A percentile compares a stretch with the other conserved stretches of the same genome.
These are phyloP conservation scores for Podosphaera fusca DNA, from an alignment of 2,329 filamentous ascomycete species.

Conservation along the genomic window DNA sequence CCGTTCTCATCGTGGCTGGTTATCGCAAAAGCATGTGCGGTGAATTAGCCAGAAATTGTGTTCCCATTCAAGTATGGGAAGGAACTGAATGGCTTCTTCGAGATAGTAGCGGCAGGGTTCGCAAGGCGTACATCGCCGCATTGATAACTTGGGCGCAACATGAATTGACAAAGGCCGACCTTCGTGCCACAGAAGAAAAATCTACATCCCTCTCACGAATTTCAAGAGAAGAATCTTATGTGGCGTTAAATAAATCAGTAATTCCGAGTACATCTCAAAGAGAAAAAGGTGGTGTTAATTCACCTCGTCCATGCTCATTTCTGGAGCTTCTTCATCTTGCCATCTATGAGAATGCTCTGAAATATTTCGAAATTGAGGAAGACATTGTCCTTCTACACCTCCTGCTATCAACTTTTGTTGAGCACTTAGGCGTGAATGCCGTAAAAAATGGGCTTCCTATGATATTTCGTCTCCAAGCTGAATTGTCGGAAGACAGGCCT, in stretches of 20 bases:
- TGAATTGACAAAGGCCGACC: constrained; percentile 48
- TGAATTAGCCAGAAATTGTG: constrained; percentile 47
- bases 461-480: constrained; percentile 72
- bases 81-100: constrained; percentile 85
- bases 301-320: constrained; percentile 27
- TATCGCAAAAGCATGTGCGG: constrained; percentile 33
- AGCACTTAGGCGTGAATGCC: constrained; percentile 63
- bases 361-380: constrained; percentile 45
- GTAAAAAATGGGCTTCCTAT: constrained; percentile 61
- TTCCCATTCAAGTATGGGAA: constrained; percentile 74
- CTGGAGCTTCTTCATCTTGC: constrained; percentile 63
- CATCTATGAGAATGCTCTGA: constrained; percentile 70
- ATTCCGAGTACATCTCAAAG: constrained; percentile 41
- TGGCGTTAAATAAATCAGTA: constrained; percentile 25
- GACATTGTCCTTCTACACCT: constrained; percentile 60
- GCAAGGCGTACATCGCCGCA: constrained; percentile 68
- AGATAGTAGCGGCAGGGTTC: constrained; percentile 54
- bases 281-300: constrained; percentile 10
- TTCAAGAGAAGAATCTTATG: constrained; percentile 12
- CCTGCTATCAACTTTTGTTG: constrained; percentile 49
- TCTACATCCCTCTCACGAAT: constrained; percentile 20
- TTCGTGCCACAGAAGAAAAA: constrained; percentile 34
- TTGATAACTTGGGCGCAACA: constrained; percentile 62
- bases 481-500: constrained; percentile 43
- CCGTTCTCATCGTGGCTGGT: constrained; percentile 65